phyloP scores from a whole-genome alignment of 176 grass and related monocot genomes.

The Zizania latifolia region DNA sequence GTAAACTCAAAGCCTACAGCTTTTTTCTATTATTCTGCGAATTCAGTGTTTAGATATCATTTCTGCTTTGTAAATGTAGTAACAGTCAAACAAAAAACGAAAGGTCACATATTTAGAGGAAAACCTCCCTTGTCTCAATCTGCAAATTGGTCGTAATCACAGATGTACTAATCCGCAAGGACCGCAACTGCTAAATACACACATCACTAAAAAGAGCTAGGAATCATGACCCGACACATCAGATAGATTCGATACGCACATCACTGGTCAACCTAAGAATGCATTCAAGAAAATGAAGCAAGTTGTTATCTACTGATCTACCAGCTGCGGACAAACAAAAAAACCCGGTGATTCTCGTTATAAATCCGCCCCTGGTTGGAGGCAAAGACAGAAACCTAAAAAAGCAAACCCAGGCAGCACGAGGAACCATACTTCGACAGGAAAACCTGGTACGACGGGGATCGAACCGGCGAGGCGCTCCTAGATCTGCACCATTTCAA shows the following conservation, averaged over 20 bases:
- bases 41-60: neutral
- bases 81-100: no score
- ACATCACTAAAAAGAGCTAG: neutral
- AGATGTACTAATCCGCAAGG: neutral
- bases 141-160: neutral
- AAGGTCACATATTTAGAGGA: no score
- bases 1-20: neutral
- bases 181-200: neutral
- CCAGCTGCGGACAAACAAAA: neutral
- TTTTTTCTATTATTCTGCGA: neutral
- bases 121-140: neutral
- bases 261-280: neutral
- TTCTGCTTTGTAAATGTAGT: neutral
- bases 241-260: neutral
- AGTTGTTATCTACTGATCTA: neutral
- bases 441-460: neutral
- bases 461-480: neutral
- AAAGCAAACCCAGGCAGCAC: neutral
- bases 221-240: neutral
- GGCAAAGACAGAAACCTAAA: neutral
- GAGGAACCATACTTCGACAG: neutral
- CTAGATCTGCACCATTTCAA: constrained; percentile 14
- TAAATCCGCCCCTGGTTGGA: neutral
- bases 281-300: no score
- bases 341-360: neutral